phyloP scores from a whole-genome alignment of 1,284 basidiomycete genomes.

The Ustanciosporium gigantosporum region DNA sequence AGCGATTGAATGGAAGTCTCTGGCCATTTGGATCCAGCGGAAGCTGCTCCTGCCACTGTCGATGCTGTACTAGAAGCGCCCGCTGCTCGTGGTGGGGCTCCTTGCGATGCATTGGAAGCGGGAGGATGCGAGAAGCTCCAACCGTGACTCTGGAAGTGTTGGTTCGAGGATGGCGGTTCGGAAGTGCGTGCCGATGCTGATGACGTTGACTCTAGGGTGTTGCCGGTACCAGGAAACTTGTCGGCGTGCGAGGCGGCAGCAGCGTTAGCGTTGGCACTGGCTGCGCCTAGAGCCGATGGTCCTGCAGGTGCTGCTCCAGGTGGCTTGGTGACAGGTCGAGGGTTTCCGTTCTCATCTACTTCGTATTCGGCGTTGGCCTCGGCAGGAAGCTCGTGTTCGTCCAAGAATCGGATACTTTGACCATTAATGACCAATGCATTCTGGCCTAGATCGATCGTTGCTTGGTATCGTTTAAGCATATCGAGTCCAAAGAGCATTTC shows the following conservation, averaged over 20 bases:
- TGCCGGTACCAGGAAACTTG: slow-evolving; percentile 70
- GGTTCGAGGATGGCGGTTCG: neutral
- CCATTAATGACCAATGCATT: slow-evolving; percentile 85
- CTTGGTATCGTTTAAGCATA: slow-evolving; percentile 97
- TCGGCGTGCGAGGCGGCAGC: slow-evolving; percentile 1
- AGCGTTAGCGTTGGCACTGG: slow-evolving; percentile 31
- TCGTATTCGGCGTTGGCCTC: slow-evolving; percentile 47
- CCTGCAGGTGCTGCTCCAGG: neutral
- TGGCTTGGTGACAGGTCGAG: slow-evolving; percentile 3
- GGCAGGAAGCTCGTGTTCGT: slow-evolving; percentile 88
- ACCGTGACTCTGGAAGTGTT: slow-evolving; percentile 54
- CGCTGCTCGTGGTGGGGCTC: slow-evolving; percentile 10
- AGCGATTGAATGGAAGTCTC: slow-evolving; percentile 62
- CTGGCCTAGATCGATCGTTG: slow-evolving; percentile 87
- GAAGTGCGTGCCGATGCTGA: neutral
- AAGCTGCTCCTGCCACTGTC: neutral
- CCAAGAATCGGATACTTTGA: slow-evolving; percentile 80
- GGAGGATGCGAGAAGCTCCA: slow-evolving; percentile 40
- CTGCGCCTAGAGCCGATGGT: slow-evolving; percentile 14
- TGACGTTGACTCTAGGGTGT: too few species aligned
- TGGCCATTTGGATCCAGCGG: slow-evolving; percentile 49
- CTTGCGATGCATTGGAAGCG: slow-evolving; percentile 10
- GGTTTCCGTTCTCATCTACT: slow-evolving; percentile 50
- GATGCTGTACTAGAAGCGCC: slow-evolving; percentile 5
- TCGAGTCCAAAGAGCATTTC: slow-evolving; percentile 94